These are phyloP conservation scores for Kwoniella dejecticola DNA, from an alignment of 768 basidiomycete species.

Conservation along the genomic window DNA sequence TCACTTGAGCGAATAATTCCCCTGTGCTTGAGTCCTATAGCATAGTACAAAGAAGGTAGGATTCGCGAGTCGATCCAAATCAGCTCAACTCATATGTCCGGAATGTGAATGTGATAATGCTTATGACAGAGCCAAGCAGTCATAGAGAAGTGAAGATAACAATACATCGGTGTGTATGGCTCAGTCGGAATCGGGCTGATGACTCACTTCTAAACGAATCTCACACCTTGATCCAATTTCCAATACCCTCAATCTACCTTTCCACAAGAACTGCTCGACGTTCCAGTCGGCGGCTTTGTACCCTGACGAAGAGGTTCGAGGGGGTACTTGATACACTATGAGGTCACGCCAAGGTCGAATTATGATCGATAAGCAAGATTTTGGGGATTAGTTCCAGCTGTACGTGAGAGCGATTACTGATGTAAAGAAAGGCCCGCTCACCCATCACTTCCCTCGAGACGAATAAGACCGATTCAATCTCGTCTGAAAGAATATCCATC, in stretches of 20 bases:
- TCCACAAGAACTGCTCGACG: slow-evolving; percentile 84
- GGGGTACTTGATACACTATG: slow-evolving; percentile 87
- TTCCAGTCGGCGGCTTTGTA: slow-evolving; percentile 94
- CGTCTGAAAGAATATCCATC: slow-evolving; percentile 60
- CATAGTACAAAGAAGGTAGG: background rate
- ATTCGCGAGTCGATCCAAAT: too few relatives aligned
- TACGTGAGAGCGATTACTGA: background rate
- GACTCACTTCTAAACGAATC: slow-evolving; percentile 78
- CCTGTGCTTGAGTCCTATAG: slow-evolving; percentile 46
- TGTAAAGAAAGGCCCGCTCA: slow-evolving; percentile 51
- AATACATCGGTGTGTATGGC: too few relatives aligned
- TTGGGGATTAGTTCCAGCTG: background rate
- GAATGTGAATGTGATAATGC: too few relatives aligned
- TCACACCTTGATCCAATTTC: slow-evolving; percentile 71
- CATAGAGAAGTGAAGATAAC: too few relatives aligned
- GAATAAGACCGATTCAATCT: slow-evolving; percentile 86
- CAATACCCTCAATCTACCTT: slow-evolving; percentile 81
- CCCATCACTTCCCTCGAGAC: slow-evolving; percentile 89
- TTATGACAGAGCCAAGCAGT: too few relatives aligned
- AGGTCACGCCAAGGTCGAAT: slow-evolving; percentile 10
- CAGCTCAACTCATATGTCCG: too few relatives aligned
- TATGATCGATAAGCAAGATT: background rate
- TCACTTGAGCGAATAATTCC: slow-evolving; percentile 82
- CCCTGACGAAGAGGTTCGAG: slow-evolving; percentile 80
- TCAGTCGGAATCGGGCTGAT: too few relatives aligned